A percentile compares a stretch with the other conserved stretches of the same genome.
These are phyloP conservation scores for Xerocomellus intermedius DNA, from an alignment of 768 basidiomycete species.

Conservation along the genomic window DNA sequence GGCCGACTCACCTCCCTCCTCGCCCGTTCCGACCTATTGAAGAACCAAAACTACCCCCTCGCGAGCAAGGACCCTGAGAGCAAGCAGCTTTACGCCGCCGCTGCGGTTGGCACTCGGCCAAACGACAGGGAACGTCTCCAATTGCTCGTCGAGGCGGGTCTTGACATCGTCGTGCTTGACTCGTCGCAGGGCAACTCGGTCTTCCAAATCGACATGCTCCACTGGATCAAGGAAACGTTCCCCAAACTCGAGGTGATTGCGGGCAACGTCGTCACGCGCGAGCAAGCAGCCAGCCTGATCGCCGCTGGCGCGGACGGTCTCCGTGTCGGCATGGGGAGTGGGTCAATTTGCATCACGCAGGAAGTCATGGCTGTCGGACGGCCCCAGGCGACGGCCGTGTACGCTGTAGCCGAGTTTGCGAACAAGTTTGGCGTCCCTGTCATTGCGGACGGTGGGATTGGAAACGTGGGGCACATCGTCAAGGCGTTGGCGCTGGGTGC, in stretches of 20 bases:
- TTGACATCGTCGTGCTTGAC: constrained; percentile 93
- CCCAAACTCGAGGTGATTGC: constrained; percentile 91
- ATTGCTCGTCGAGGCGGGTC: constrained; percentile 87
- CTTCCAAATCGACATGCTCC: constrained; percentile 92
- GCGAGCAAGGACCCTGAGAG: constrained; percentile 87
- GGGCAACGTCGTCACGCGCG: constrained; percentile 97
- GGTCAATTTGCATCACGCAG: constrained; percentile 99
- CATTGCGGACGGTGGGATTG: constrained; percentile 93
- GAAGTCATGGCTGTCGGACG: constrained; percentile 99
- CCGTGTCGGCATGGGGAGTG: constrained; percentile 96
- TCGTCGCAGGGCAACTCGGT: constrained; percentile 96
- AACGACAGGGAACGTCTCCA: constrained; percentile 82
- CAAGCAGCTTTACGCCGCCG: constrained; percentile 96
- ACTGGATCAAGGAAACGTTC: constrained; percentile 86
- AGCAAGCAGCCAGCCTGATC: constrained; percentile 93
- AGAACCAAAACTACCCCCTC: constrained; percentile 95
- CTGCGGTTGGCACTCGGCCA: constrained; percentile 91
- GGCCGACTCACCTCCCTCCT: constrained; percentile 79
- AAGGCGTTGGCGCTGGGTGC: constrained; percentile 95
- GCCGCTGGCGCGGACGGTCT: constrained; percentile 94
- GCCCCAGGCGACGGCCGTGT: constrained; percentile 98
- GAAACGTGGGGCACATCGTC: constrained; percentile 96
- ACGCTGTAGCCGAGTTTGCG: constrained; percentile 92
- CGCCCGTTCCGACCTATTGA: constrained; percentile 94
- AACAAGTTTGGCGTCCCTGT: constrained; percentile 93